phyloP scores from a whole-genome alignment of 345 rosid species.

The Hibiscus tridactylites region DNA sequence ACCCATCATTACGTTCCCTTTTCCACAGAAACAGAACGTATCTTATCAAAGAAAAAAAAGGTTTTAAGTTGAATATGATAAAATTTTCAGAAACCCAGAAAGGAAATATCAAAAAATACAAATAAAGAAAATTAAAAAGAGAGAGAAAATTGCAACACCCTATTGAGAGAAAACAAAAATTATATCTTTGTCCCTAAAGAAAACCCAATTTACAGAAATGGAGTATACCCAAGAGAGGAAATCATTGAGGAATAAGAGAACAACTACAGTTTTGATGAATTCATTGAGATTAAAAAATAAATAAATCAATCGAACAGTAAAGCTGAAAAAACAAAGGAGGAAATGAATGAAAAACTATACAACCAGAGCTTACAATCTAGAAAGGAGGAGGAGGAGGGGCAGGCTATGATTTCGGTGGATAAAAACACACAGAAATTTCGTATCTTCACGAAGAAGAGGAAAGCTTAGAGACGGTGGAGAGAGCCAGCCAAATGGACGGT shows the following conservation, averaged over 20 bases:
- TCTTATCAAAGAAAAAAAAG: background rate
- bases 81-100: conserved; percentile 8
- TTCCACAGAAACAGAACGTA: conserved; percentile 9
- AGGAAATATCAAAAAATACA: background rate
- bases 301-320: background rate
- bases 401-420: conserved; percentile 44
- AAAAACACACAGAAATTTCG: conserved; percentile 22
- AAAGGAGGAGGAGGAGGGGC: conserved; percentile 27
- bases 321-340: background rate
- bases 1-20: background rate
- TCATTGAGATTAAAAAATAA: background rate
- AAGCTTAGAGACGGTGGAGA: background rate
- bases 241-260: background rate
- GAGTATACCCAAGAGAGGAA: conserved; percentile 15
- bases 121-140: background rate
- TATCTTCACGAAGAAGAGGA: background rate
- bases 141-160: background rate
- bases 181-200: background rate
- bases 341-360: background rate
- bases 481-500: conserved; percentile 1
- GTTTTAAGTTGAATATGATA: background rate
- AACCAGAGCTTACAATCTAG: conserved; percentile 9
- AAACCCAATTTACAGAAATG: background rate
- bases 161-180: background rate
- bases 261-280: background rate